A percentile compares a stretch with the other conserved stretches of the same genome.
These are phyloP conservation scores for Chrysoporthe cubensis DNA, from an alignment of 2,329 filamentous ascomycete genomes.

Conservation along the genomic window DNA sequence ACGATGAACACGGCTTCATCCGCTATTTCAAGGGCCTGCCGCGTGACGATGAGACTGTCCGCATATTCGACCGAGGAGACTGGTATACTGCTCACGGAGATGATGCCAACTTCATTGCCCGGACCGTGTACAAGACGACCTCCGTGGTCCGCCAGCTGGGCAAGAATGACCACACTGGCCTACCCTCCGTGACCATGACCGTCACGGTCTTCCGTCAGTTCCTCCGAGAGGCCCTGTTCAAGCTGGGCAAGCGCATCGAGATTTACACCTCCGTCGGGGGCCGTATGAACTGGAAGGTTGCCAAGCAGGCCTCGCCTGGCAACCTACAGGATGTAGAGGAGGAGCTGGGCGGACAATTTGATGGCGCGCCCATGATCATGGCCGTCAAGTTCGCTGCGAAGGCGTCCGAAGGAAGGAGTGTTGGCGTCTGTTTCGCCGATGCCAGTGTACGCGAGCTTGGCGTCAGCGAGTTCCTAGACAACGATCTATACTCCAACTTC, in stretches of 20 bases:
- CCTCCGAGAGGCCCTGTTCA: conserved; percentile 89
- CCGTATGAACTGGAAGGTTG: conserved; percentile 88
- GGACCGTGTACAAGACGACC: conserved; percentile 93
- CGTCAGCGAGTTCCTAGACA: conserved; percentile 98
- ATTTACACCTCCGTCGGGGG: conserved; percentile 79
- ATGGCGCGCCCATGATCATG: conserved; percentile 90
- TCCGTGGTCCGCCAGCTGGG: conserved; percentile 92
- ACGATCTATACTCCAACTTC: conserved; percentile 97
- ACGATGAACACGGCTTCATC: conserved; percentile 97
- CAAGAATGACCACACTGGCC: conserved; percentile 77
- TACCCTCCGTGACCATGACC: conserved; percentile 94
- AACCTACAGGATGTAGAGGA: conserved; percentile 98
- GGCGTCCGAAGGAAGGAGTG: conserved; percentile 78
- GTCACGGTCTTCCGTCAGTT: conserved; percentile 95
- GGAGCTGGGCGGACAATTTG: conserved; percentile 83
- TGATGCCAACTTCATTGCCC: conserved; percentile 82
- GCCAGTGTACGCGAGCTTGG: conserved; percentile 94
- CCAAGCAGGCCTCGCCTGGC: conserved; percentile 90
- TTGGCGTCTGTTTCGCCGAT: conserved; percentile 97
- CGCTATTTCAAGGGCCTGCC: conserved; percentile 91
- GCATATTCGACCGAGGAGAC: conserved; percentile 92
- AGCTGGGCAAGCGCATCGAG: conserved; percentile 86
- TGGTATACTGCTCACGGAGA: conserved; percentile 94
- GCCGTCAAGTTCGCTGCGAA: conserved; percentile 93
- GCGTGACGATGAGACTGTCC: conserved; percentile 74